Conservation (phyloP, 2,329 filamentous ascomycete species). For the Alternaria ethzedia region DNA sequence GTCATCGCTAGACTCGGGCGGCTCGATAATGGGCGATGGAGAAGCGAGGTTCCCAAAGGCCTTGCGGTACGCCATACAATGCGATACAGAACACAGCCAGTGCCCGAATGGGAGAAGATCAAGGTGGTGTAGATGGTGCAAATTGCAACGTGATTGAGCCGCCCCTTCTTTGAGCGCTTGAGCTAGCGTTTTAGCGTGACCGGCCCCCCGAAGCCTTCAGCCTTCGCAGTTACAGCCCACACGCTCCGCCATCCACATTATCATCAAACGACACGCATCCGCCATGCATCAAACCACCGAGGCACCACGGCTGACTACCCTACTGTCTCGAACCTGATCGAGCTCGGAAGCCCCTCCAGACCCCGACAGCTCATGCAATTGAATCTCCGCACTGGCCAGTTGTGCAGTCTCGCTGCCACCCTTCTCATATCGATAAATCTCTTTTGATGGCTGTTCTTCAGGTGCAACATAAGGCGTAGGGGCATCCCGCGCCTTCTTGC, state of each 20-base stretch:
- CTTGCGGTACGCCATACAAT: neutral
- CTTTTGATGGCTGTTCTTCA: neutral
- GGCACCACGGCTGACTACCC: neutral
- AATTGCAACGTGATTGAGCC: neutral
- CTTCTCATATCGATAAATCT: constrained; percentile 1
- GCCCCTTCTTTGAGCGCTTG: neutral
- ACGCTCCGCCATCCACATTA: neutral
- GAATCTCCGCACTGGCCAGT: constrained; percentile 1
- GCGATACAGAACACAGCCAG: neutral
- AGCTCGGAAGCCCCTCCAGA: neutral
- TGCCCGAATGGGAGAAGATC: neutral
- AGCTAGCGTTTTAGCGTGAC: neutral
- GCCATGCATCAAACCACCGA: neutral
- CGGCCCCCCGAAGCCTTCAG: neutral
- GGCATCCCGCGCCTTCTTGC: neutral
- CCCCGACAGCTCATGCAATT: constrained; percentile 3
- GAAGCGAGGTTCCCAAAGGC: neutral
- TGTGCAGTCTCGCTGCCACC: neutral
- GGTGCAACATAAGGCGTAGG: neutral
- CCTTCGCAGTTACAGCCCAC: neutral
- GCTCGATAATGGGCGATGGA: neutral
- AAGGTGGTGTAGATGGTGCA: neutral
- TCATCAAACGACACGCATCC: neutral
- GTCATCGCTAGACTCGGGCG: neutral
- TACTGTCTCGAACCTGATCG: neutral